phyloP scores from a whole-genome alignment of 805 yeast species.

The Gaillardinia entomophila region DNA sequence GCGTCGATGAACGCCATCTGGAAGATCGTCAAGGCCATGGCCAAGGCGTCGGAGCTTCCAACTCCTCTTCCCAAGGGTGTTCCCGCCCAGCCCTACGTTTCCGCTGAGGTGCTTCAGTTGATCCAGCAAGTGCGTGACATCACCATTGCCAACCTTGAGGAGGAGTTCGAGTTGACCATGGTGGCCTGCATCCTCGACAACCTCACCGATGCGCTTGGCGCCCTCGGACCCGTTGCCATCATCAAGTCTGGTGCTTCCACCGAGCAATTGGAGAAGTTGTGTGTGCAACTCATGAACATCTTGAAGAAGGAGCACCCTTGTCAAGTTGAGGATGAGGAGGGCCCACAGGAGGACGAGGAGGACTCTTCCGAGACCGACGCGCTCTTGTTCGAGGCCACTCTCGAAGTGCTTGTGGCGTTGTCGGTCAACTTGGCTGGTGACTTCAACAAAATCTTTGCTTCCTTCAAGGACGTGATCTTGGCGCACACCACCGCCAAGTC shows the following conservation, averaged over 20 bases:
- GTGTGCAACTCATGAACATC: conserved; percentile 65
- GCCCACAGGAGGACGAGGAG: conserved; percentile 53
- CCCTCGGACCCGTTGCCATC: conserved; percentile 69
- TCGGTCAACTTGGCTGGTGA: conserved; percentile 75
- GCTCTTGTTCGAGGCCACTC: conserved; percentile 73
- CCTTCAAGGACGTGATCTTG: conserved; percentile 62
- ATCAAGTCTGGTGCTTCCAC: conserved; percentile 54
- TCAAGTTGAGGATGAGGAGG: conserved; percentile 69
- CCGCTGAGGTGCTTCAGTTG: conserved; percentile 50
- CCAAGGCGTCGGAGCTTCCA: conserved; percentile 47
- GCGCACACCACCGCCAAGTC: conserved; percentile 56
- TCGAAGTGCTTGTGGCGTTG: conserved; percentile 77
- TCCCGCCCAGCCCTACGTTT: conserved; percentile 55
- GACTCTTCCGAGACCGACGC: conserved; percentile 46
- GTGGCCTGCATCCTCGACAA: conserved; percentile 74
- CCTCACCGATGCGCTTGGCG: conserved; percentile 59
- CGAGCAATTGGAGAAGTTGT: conserved; percentile 54
- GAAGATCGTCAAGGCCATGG: conserved; percentile 73
- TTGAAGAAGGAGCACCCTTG: conserved; percentile 80
- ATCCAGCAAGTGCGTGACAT: conserved; percentile 62
- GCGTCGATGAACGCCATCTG: conserved; percentile 78
- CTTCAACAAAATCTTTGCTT: conserved; percentile 64
- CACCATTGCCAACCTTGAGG: conserved; percentile 57
- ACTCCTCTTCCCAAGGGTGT: conserved; percentile 70
- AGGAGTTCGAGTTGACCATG: conserved; percentile 81